Evolutionary conservation across 768 basidiomycete genomes (phyloP).

Genomic region (Rhizopogon rudus): DNA sequence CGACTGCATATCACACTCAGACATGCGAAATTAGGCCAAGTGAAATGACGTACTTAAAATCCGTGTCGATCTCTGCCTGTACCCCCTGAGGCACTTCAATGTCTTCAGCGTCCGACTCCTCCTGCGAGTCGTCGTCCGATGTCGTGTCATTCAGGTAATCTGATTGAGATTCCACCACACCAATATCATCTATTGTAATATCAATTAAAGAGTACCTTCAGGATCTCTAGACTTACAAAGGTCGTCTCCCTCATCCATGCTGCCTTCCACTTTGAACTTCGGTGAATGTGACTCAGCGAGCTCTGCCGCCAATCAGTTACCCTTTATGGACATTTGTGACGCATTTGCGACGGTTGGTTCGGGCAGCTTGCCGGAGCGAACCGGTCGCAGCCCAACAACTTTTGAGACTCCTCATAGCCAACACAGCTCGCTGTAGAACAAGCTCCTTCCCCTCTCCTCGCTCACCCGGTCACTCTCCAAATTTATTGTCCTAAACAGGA

Average conservation of each 20-base stretch:
- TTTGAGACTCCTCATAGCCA: no score
- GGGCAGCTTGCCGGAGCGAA: no score
- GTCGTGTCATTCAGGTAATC: not conserved
- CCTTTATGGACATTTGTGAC: not conserved
- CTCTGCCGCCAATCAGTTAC: not conserved
- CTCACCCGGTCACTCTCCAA: no score
- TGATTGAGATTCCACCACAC: conserved; percentile 37
- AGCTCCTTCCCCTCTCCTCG: no score
- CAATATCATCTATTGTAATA: conserved; percentile 29
- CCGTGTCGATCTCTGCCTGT: conserved; percentile 41
- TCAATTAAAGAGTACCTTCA: conserved; percentile 33
- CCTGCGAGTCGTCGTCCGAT: not conserved
- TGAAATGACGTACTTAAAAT: conserved; percentile 44
- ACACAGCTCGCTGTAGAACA: no score
- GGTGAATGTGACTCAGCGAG: not conserved
- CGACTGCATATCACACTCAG: conserved; percentile 37
- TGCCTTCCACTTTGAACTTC: not conserved
- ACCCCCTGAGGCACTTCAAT: conserved; percentile 32
- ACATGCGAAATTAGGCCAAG: not conserved
- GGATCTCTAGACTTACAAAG: conserved; percentile 31
- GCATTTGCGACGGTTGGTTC: not conserved
- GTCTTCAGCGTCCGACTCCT: conserved; percentile 14
- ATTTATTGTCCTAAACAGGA: no score
- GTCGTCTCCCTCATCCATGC: conserved; percentile 12
- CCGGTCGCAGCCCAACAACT: no score